Conservation (phyloP, 1,284 basidiomycete species). For the Pseudozyma tsukubaensis region DNA sequence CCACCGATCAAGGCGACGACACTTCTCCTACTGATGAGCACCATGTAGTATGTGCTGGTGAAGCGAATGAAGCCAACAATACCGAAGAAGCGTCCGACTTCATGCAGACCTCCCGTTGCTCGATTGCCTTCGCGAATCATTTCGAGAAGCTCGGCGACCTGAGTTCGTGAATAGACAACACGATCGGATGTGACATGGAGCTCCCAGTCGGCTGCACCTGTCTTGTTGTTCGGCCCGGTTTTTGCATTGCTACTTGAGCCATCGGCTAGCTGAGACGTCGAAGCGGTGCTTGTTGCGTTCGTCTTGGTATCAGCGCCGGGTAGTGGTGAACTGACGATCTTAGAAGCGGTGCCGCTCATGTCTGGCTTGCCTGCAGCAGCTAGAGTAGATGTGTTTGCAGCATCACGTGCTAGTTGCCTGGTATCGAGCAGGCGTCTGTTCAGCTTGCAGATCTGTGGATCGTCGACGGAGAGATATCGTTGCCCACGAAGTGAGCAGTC, state of each 20-base stretch:
- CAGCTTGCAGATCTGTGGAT: slow-evolving; percentile 42
- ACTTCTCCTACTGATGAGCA: slow-evolving; percentile 84
- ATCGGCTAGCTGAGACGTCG: slow-evolving; percentile 7
- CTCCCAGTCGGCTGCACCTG: slow-evolving; percentile 45
- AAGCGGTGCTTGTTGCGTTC: slow-evolving; percentile 2
- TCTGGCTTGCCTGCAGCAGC: neutral
- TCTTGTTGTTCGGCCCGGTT: neutral
- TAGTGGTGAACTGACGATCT: neutral
- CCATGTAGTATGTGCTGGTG: slow-evolving; percentile 68
- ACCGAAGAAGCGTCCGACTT: slow-evolving; percentile 73
- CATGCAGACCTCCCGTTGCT: slow-evolving; percentile 85
- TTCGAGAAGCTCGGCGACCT: slow-evolving; percentile 88
- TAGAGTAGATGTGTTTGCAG: neutral
- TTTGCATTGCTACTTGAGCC: neutral
- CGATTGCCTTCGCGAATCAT: slow-evolving; percentile 96
- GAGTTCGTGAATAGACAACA: slow-evolving; percentile 81
- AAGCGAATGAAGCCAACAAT: slow-evolving; percentile 73
- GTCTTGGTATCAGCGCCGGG: slow-evolving; percentile 7
- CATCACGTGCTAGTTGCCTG: slow-evolving; percentile 32
- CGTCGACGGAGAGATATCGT: slow-evolving; percentile 44
- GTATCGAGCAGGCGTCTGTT: slow-evolving; percentile 44
- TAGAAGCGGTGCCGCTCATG: neutral
- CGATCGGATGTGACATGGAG: slow-evolving; percentile 63
- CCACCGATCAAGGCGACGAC: slow-evolving; percentile 94
- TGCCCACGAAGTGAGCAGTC: slow-evolving; percentile 50